These are phyloP conservation scores for Arachis hypogaea DNA, from an alignment of 306 rosid species.

Conservation along the genomic window DNA sequence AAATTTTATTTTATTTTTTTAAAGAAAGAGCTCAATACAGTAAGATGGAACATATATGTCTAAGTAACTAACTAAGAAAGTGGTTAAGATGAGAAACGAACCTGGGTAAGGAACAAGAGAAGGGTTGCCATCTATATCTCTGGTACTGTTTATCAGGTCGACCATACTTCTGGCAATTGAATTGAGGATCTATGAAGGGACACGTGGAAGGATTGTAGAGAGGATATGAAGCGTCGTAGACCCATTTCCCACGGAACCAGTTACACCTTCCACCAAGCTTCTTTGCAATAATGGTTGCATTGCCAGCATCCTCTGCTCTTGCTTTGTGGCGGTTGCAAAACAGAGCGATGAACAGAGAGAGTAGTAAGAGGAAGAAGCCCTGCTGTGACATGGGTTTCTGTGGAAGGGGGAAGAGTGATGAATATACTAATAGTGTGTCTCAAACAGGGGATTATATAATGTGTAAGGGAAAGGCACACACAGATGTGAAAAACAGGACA, in stretches of 20 bases:
- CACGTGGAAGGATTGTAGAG: slow-evolving; percentile 71
- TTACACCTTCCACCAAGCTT: slow-evolving; percentile 71
- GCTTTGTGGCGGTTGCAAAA: slow-evolving; percentile 46
- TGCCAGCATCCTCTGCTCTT: slow-evolving; percentile 44
- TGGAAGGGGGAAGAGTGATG: slow-evolving; percentile 35
- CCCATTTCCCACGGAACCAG: slow-evolving; percentile 70
- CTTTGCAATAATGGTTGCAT: slow-evolving; percentile 42
- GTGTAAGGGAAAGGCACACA: slow-evolving; percentile 15
- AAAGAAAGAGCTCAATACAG: too few relatives aligned
- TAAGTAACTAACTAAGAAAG: not conserved
- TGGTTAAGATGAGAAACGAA: not conserved
- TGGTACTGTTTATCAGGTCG: slow-evolving; percentile 74
- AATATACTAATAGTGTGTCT: slow-evolving; percentile 54
- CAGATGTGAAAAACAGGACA: slow-evolving; percentile 32
- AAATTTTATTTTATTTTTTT: too few relatives aligned
- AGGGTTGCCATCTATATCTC: slow-evolving; percentile 88
- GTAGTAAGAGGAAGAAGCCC: slow-evolving; percentile 38
- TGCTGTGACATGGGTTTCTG: slow-evolving; percentile 34
- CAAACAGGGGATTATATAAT: slow-evolving; percentile 53
- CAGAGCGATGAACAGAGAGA: slow-evolving; percentile 35
- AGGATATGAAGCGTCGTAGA: slow-evolving; percentile 78
- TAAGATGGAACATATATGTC: too few relatives aligned
- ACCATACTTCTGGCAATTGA: slow-evolving; percentile 86
- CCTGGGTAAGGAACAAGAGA: slow-evolving; percentile 83
- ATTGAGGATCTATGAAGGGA: slow-evolving; percentile 91